Percentiles rank a stretch among this genome's conserved stretches.
Conservation (phyloP, 2,329 filamentous ascomycete species). For the Clarireedia homoeocarpa region DNA sequence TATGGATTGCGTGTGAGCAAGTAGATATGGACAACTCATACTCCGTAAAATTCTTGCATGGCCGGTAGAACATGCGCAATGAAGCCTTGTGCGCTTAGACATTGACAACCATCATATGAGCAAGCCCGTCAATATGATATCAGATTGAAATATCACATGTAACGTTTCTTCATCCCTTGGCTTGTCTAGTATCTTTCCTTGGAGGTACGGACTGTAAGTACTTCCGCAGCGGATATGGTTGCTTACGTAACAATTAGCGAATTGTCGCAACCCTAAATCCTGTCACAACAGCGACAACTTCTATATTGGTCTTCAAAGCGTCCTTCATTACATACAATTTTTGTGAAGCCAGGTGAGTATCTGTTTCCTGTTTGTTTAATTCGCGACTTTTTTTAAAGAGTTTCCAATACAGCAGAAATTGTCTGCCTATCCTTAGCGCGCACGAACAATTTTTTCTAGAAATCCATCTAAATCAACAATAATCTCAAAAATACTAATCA, state of each 20-base stretch:
- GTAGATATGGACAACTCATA: background rate
- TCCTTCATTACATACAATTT: constrained; percentile 7
- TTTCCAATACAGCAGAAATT: background rate
- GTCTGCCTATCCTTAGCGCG: constrained; percentile 14
- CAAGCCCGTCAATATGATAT: too few species aligned
- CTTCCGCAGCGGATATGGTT: background rate
- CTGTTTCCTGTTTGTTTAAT: background rate
- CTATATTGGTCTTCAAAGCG: background rate
- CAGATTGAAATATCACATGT: too few species aligned
- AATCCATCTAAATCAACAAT: constrained; percentile 10
- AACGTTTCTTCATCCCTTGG: too few species aligned
- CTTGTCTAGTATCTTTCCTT: background rate
- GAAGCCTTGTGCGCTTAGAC: too few species aligned
- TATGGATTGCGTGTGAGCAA: background rate
- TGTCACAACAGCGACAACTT: constrained; percentile 8
- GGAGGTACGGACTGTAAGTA: background rate
- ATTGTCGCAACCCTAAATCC: constrained; percentile 17
- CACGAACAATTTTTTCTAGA: constrained; percentile 22
- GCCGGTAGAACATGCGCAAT: background rate
- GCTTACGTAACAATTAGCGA: constrained; percentile 21
- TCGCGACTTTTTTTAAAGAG: background rate
- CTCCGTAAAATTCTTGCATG: background rate
- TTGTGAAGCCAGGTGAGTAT: constrained; percentile 16
- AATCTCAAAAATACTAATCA: constrained; percentile 20
- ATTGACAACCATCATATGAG: too few species aligned